These are phyloP conservation scores for Colletotrichum sp. DNA, from an alignment of 2,329 filamentous ascomycete genomes.

Conservation along the genomic window DNA sequence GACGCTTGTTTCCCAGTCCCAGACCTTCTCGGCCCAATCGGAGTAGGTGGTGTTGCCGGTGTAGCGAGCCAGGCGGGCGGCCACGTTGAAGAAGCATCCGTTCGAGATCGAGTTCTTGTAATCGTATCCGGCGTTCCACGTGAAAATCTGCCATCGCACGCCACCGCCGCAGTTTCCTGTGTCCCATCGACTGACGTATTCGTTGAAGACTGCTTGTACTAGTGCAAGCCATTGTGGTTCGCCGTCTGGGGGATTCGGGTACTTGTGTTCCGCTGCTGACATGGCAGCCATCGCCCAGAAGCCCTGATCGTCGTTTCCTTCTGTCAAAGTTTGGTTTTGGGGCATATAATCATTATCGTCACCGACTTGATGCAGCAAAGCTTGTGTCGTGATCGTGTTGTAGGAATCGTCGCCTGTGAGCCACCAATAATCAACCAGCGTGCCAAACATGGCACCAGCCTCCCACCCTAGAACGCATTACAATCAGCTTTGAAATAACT, in stretches of 20 bases:
- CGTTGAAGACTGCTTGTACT: conserved; percentile 81
- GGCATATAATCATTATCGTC: conserved; percentile 69
- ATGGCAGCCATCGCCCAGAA: conserved; percentile 87
- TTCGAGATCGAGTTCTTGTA: conserved; percentile 75
- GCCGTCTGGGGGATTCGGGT: conserved; percentile 67
- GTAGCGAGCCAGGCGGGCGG: conserved; percentile 75
- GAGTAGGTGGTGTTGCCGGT: conserved; percentile 81
- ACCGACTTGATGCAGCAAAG: conserved; percentile 65
- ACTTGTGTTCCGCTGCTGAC: conserved; percentile 77
- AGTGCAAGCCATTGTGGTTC: conserved; percentile 78
- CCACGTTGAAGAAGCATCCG: conserved; percentile 73
- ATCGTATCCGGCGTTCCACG: conserved; percentile 73
- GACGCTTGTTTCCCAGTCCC: conserved; percentile 64
- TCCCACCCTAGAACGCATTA: conserved; percentile 64
- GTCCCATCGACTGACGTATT: conserved; percentile 78
- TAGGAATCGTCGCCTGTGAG: conserved; percentile 72
- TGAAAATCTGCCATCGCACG: conserved; percentile 85
- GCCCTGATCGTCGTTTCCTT: conserved; percentile 78
- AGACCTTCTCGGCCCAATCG: conserved; percentile 76
- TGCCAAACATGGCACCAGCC: conserved; percentile 73
- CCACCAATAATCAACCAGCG: conserved; percentile 75
- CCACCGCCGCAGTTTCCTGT: conserved; percentile 70
- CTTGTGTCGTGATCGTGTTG: conserved; percentile 63
- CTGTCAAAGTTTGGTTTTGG: conserved; percentile 63
- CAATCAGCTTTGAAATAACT: conserved; percentile 41